These are phyloP conservation scores for Neofusicoccum sp. DNA, from an alignment of 2,329 filamentous ascomycete species.

Conservation along the genomic window DNA sequence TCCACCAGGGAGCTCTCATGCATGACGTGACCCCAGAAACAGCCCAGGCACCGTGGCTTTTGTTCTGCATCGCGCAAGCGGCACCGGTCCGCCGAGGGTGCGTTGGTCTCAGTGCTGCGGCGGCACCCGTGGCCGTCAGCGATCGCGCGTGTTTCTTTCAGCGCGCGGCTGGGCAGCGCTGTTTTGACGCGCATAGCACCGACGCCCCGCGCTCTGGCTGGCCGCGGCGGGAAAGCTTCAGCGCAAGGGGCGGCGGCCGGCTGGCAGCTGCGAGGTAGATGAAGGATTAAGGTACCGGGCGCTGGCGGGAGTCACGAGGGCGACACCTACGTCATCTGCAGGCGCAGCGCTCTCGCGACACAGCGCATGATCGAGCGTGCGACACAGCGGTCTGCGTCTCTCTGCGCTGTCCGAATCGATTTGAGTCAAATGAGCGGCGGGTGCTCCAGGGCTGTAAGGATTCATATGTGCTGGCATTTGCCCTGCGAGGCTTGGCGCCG, in stretches of 20 bases:
- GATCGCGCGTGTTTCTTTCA: constrained; percentile 14
- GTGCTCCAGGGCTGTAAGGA: constrained; percentile 4
- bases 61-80: constrained; percentile 8
- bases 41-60: constrained; percentile 17
- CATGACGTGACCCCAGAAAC: constrained; percentile 19
- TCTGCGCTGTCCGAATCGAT: constrained; percentile 4
- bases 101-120: constrained; percentile 10
- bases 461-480: constrained; percentile 12
- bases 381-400: constrained; percentile 16
- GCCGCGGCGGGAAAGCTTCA: background rate
- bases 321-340: constrained; percentile 17
- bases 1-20: constrained; percentile 15
- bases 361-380: constrained; percentile 14
- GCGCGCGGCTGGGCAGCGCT: constrained; percentile 6
- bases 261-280: background rate
- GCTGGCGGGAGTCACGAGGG: constrained; percentile 14
- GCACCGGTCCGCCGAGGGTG: constrained; percentile 5
- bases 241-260: background rate
- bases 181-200: constrained; percentile 9
- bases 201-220: background rate
- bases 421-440: constrained; percentile 12
- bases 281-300: constrained; percentile 18
- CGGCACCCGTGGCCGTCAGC: constrained; percentile 10
- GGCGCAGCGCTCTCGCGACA: background rate
- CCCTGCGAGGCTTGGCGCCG: constrained; percentile 15